Percentiles rank a stretch among this genome's conserved stretches.
These are phyloP conservation scores for Fagopyrum homotropicum DNA, from an alignment of 148 eudicot species.

Conservation along the genomic window DNA sequence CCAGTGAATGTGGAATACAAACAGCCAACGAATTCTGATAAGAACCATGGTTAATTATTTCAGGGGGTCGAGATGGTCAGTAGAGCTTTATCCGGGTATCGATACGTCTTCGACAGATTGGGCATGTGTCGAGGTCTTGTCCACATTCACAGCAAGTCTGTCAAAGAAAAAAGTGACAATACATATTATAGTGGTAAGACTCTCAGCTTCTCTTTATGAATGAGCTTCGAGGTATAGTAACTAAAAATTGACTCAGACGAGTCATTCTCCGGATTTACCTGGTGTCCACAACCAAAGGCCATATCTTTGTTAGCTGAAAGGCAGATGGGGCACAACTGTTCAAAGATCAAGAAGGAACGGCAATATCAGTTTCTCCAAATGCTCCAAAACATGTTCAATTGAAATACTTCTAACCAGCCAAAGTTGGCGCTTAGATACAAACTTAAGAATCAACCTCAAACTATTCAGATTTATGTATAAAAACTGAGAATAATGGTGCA, in stretches of 20 bases:
- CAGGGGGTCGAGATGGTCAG: constrained; percentile 19
- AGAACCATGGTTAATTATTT: neutral
- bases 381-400: neutral
- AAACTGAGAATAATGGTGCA: neutral
- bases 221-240: neutral
- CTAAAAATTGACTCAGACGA: neutral
- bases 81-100: constrained; percentile 81
- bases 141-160: constrained; percentile 92
- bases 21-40: neutral
- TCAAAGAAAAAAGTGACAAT: constrained; percentile 7
- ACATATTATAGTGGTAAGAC: neutral
- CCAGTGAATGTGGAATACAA: neutral
- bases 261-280: constrained; percentile 37
- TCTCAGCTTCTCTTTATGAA: neutral
- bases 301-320: constrained; percentile 72
- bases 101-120: constrained; percentile 73
- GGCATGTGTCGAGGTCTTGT: constrained; percentile 55
- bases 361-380: constrained; percentile 3
- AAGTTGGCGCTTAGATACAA: neutral
- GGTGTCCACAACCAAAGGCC: constrained; percentile 99
- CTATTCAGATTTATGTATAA: neutral
- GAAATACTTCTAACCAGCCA: neutral
- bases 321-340: constrained; percentile 80
- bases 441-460: neutral
- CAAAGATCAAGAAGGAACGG: neutral